These are phyloP conservation scores for Metschnikowia amazonensis DNA, from an alignment of 805 yeast species.

Conservation along the genomic window DNA sequence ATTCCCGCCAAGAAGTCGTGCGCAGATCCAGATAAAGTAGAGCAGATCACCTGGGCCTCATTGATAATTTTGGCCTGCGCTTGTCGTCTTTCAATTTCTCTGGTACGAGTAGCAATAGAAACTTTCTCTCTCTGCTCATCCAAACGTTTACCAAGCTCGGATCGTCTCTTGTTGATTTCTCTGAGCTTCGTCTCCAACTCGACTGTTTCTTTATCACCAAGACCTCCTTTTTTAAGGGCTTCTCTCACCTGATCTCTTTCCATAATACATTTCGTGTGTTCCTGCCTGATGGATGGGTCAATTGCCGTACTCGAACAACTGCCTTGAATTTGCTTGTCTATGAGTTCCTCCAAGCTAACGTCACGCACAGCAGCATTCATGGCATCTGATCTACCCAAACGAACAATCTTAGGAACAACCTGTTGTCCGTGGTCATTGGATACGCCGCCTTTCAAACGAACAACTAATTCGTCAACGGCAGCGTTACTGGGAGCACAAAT, in stretches of 20 bases:
- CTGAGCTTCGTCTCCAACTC: conserved; percentile 50
- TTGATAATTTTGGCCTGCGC: conserved; percentile 68
- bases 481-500: conserved; percentile 99
- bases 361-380: conserved; percentile 79
- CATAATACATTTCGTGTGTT: conserved; percentile 47
- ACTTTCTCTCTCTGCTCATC: conserved; percentile 78
- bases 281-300: conserved; percentile 48
- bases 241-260: conserved; percentile 56
- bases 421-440: conserved; percentile 48
- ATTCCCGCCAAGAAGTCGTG: conserved; percentile 77
- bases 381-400: conserved; percentile 88
- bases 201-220: conserved; percentile 40
- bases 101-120: conserved; percentile 63
- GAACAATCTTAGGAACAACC: conserved; percentile 65
- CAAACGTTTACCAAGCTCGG: conserved; percentile 64
- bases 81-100: conserved; percentile 74
- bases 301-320: conserved; percentile 36
- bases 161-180: conserved; percentile 56
- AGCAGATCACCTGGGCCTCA: conserved; percentile 80
- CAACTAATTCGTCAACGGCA: conserved; percentile 92
- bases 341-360: conserved; percentile 79
- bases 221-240: conserved; percentile 27
- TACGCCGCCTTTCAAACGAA: conserved; percentile 76
- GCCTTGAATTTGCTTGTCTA: conserved; percentile 55
- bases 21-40: conserved; percentile 92